Percentiles rank a stretch among this genome's conserved stretches.
These are phyloP conservation scores for Citrus cavaleriei DNA, from an alignment of 345 rosid species.

Conservation along the genomic window DNA sequence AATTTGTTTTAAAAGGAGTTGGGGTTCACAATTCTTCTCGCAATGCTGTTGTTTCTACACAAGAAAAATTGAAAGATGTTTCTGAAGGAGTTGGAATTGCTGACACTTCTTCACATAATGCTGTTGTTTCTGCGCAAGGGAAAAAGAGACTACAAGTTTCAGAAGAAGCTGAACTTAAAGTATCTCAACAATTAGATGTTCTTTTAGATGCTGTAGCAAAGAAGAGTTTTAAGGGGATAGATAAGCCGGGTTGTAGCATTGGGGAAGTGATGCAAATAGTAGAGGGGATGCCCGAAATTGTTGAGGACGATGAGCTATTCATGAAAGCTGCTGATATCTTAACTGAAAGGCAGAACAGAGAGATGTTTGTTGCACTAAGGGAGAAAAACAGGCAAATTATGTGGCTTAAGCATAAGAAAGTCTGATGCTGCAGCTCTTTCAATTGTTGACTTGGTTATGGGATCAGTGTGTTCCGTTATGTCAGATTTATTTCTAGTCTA, in stretches of 20 bases:
- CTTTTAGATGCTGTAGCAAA: neutral
- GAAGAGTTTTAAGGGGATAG: neutral
- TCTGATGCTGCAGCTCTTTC: neutral
- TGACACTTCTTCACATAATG: neutral
- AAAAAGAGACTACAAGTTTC: neutral
- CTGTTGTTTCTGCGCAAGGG: neutral
- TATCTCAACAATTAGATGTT: neutral
- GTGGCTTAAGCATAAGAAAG: constrained; percentile 8
- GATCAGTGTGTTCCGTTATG: neutral
- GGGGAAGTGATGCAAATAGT: constrained; percentile 3
- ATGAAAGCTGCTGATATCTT: constrained; percentile 9
- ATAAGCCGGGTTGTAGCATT: constrained; percentile 6
- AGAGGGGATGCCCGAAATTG: constrained; percentile 2
- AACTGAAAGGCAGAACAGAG: constrained; percentile 2
- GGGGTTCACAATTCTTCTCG: neutral
- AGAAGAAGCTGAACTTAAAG: neutral
- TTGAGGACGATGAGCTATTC: neutral
- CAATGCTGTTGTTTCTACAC: neutral
- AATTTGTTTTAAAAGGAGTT: neutral
- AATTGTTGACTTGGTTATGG: neutral
- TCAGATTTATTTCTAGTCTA: neutral
- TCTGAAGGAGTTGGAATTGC: neutral
- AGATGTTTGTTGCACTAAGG: neutral
- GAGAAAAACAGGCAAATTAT: neutral
- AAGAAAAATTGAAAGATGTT: neutral